A percentile compares a stretch with the other conserved stretches of the same genome.
These are phyloP conservation scores for Fusarium mangiferae DNA, from an alignment of 2,329 filamentous ascomycete genomes.

Conservation along the genomic window DNA sequence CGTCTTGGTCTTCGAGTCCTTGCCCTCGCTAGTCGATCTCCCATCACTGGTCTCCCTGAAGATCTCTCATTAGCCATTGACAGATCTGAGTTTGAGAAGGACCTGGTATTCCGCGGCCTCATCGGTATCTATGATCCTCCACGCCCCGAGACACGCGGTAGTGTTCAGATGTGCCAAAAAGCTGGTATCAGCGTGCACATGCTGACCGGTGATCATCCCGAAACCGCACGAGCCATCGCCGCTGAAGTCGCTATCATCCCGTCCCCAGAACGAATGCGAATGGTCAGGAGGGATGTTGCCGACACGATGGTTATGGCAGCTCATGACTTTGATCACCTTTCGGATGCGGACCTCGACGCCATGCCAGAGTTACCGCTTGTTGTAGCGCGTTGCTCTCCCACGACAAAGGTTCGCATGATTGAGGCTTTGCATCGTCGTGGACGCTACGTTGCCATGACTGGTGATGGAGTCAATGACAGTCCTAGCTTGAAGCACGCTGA, in stretches of 20 bases:
- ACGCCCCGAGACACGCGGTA: conserved; percentile 67
- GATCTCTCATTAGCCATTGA: conserved; percentile 25
- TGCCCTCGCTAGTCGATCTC: conserved; percentile 59
- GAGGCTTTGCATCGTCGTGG: conserved; percentile 74
- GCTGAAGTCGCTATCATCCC: conserved; percentile 69
- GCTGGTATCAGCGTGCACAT: conserved; percentile 72
- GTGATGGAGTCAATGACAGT: conserved; percentile 76
- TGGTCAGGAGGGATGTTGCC: conserved; percentile 61
- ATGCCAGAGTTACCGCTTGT: conserved; percentile 73
- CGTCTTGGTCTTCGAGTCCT: conserved; percentile 73
- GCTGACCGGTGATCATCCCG: conserved; percentile 72
- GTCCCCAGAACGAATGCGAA: conserved; percentile 48
- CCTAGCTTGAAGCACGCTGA: conserved; percentile 74
- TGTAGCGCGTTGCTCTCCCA: conserved; percentile 75
- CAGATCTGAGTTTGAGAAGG: conserved; percentile 55
- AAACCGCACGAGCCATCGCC: conserved; percentile 70
- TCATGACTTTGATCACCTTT: conserved; percentile 70
- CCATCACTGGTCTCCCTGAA: conserved; percentile 31
- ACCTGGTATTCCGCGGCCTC: conserved; percentile 71
- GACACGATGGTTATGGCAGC: conserved; percentile 71
- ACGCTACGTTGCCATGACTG: conserved; percentile 74
- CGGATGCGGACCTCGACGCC: conserved; percentile 69
- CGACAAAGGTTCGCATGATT: conserved; percentile 80
- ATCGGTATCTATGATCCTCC: conserved; percentile 76
- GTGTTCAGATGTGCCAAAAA: conserved; percentile 64